Conservation (phyloP, 768 basidiomycete genomes). For the Suillus paluster region DNA sequence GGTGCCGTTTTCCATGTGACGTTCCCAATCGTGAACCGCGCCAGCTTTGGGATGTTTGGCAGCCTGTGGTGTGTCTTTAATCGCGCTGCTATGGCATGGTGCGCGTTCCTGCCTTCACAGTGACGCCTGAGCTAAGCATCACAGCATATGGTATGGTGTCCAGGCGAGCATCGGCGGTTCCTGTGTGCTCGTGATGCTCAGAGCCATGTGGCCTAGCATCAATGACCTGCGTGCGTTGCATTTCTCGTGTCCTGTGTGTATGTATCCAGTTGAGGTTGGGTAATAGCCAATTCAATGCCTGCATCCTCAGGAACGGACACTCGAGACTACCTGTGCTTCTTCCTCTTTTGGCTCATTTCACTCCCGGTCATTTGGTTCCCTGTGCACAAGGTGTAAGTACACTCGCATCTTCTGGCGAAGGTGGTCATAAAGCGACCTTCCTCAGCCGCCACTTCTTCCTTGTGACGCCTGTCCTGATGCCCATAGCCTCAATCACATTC, state of each 20-base stretch:
- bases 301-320: conserved; percentile 74
- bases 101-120: conserved; percentile 29
- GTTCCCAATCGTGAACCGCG: conserved; percentile 74
- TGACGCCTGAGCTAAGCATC: conserved; percentile 16
- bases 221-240: conserved; percentile 61
- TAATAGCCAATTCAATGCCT: conserved; percentile 70
- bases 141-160: conserved; percentile 77
- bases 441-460: no score
- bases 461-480: no score
- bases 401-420: conserved; percentile 14
- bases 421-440: no score
- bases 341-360: conserved; percentile 84
- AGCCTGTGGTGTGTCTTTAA: conserved; percentile 82
- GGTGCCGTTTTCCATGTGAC: conserved; percentile 80
- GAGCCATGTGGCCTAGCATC: conserved; percentile 77
- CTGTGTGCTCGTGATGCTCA: conserved; percentile 75
- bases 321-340: conserved; percentile 80
- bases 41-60: conserved; percentile 79
- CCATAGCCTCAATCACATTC: no score
- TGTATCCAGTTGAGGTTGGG: background rate
- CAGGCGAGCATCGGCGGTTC: conserved; percentile 84
- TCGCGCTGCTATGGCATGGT: conserved; percentile 76
- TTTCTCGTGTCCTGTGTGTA: background rate
- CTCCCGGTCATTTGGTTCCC: conserved; percentile 84
- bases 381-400: conserved; percentile 73